Base-by-base conservation (phyloP, 2,329 filamentous ascomycete genomes). In the Bipolaris oryzae region DNA sequence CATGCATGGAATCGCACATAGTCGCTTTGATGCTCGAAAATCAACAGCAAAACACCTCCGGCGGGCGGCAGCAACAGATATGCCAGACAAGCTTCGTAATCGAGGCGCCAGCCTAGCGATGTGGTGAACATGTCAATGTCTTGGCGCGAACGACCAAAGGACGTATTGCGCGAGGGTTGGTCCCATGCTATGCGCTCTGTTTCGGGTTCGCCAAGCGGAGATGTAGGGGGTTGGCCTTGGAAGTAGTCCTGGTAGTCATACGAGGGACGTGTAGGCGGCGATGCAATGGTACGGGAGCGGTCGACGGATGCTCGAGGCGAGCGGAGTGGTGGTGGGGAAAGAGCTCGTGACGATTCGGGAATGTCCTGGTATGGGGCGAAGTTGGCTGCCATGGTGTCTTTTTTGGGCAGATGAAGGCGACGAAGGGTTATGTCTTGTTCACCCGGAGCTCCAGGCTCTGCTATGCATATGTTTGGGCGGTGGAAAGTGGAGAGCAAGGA, bases 1-100 rank as follows among this genome's bases (percentile, higher is more conserved):
- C 95, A 99, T 7, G 95, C 95, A 76, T 99, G 95, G 68, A 98
- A 98, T 62, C 95, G 85, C 55, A 99, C 95, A 77, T 96, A 99
- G 78, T 99, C 95, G 73, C 92, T 97, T 81, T 96, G 95, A 72
- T 93, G 87, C 82, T 99, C 95, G 61, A 94, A 75, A 42, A 98
- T 85, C 64, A 99, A 78, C 67, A 99, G 78, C 64, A 96, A 76
- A 23, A 97, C 91, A 3, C 90, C 91, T 2, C 94, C 95, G 0
- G 93, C 83, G 1, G 95, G 95, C 60, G 95, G 95, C 13, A 96
- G 79, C 47, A 89, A 81, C 60, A 97, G 74, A 76, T 99, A 99
- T 50, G 95, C 94, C 71, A 97, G 78, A 73, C 89, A 91, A 5
- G 95, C 94, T 81, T 98, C 94, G 72, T 94, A 89, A 73, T 96